phyloP scores from a whole-genome alignment of 2,329 filamentous ascomycete genomes.

The Xylaria arbuscula region DNA sequence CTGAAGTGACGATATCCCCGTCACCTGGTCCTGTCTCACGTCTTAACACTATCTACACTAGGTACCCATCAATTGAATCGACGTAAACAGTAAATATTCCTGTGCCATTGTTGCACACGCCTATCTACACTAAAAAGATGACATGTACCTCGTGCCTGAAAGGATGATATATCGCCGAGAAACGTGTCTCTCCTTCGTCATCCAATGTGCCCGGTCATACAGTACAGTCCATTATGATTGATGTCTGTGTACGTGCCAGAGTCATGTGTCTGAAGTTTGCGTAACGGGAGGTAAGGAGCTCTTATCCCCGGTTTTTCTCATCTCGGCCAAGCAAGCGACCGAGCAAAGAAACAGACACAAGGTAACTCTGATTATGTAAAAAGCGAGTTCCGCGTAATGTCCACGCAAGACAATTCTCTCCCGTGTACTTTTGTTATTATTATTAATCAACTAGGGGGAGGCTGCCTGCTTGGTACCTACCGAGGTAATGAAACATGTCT shows the following conservation, averaged over 20 bases:
- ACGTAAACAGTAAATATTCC: not conserved
- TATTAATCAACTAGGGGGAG: slow-evolving; percentile 1
- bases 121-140: slow-evolving; percentile 5
- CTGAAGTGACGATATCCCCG: not conserved
- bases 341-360: not conserved
- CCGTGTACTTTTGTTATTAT: slow-evolving; percentile 12
- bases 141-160: slow-evolving; percentile 5
- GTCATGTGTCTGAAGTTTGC: slow-evolving; percentile 2
- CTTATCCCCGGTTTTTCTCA: slow-evolving; percentile 27
- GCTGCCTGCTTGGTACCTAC: slow-evolving; percentile 5
- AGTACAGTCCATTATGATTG: not conserved
- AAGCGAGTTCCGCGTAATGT: slow-evolving; percentile 22
- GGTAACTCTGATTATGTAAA: slow-evolving; percentile 16
- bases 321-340: not conserved
- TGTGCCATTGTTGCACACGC: slow-evolving; percentile 6
- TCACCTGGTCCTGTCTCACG: not conserved
- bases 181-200: not conserved
- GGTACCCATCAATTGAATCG: not conserved
- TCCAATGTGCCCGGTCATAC: slow-evolving; percentile 2
- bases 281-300: not conserved
- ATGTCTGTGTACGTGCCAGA: not conserved
- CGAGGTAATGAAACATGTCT: slow-evolving; percentile 5
- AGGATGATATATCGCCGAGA: not conserved
- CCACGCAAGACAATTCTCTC: slow-evolving; percentile 22
- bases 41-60: not conserved